Conservation (phyloP, 2,329 filamentous ascomycete genomes). For the Nannizzia gypsea region DNA sequence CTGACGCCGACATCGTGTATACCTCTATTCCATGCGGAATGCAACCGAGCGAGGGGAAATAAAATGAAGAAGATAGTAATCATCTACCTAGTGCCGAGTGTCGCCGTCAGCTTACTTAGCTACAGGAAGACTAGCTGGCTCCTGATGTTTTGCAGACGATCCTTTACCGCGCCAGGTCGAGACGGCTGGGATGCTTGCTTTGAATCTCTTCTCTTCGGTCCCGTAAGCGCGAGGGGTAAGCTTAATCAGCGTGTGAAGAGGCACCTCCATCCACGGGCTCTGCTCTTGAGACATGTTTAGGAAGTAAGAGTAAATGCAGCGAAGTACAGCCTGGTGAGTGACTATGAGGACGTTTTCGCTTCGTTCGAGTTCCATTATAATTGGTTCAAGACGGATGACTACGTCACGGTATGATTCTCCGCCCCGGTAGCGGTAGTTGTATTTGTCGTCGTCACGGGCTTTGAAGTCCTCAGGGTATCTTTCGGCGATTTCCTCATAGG, state of each 20-base stretch:
- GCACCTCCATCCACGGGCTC: constrained; percentile 97
- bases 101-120: background rate
- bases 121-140: constrained; percentile 10
- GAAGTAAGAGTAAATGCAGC: constrained; percentile 98
- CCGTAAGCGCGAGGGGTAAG: constrained; percentile 88
- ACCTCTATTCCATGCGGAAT: background rate
- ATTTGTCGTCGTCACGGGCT: constrained; percentile 94
- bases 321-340: constrained; percentile 89
- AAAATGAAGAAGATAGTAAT: background rate
- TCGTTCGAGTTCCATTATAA: constrained; percentile 98
- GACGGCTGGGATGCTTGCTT: constrained; percentile 87
- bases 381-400: constrained; percentile 92
- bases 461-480: constrained; percentile 88
- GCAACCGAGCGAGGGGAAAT: background rate
- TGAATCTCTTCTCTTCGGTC: constrained; percentile 76
- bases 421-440: constrained; percentile 97
- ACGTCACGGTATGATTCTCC: constrained; percentile 95
- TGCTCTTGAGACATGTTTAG: constrained; percentile 91
- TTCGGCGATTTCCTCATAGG: constrained; percentile 88
- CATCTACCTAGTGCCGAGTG: background rate
- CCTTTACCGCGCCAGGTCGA: constrained; percentile 95
- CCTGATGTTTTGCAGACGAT: constrained; percentile 76
- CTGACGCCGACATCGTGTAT: background rate
- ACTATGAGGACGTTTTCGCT: constrained; percentile 96
- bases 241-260: constrained; percentile 91